Conservation (phyloP, 176 grass and related monocot species). For the Musa beccarii region DNA sequence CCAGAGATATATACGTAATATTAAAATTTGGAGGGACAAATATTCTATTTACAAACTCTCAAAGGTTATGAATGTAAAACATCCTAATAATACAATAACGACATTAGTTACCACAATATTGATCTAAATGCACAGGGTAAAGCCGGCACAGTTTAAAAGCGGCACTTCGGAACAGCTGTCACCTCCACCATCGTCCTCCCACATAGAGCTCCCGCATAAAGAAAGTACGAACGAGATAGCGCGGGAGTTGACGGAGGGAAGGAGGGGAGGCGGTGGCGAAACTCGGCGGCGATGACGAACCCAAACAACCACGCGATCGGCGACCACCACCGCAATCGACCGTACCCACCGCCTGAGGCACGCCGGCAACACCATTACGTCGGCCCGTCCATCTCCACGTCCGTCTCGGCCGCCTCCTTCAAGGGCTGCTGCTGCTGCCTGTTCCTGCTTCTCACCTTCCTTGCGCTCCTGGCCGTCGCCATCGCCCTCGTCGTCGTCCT, state of each 20-base stretch:
- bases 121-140: no score
- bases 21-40: conserved; percentile 22
- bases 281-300: neutral
- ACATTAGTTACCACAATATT: no score
- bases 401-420: conserved; percentile 12
- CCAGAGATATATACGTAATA: no score
- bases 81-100: no score
- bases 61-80: no score
- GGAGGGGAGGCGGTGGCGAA: neutral
- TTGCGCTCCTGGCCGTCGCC: conserved; percentile 14
- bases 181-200: no score
- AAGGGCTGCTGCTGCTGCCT: conserved; percentile 25
- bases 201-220: no score
- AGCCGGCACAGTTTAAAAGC: no score
- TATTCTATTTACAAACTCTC: no score
- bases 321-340: neutral
- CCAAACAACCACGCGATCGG: neutral
- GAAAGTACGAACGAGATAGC: no score
- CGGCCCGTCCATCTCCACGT: neutral
- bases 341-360: conserved; percentile 33
- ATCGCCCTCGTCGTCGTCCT: conserved; percentile 11
- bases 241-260: neutral
- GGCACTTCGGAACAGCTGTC: no score
- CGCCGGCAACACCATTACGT: conserved; percentile 6
- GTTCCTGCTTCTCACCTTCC: conserved; percentile 19